Conservation (phyloP, 176 grass and related monocot genomes). For the Cenchrus fungigraminus region DNA sequence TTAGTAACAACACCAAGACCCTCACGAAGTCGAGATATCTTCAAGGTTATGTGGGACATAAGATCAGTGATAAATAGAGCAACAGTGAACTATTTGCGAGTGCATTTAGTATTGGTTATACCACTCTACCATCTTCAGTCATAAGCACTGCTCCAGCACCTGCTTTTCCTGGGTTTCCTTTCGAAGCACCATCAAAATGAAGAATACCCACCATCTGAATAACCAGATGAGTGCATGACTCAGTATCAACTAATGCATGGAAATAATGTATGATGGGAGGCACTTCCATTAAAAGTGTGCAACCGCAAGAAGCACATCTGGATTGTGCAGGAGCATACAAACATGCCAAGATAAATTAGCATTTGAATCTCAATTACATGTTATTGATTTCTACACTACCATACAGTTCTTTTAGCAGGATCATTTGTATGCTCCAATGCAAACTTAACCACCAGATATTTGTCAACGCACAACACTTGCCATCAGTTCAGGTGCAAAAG, state of each 20-base stretch:
- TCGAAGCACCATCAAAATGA: slow-evolving; percentile 89
- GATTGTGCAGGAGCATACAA: not conserved
- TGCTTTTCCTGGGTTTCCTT: slow-evolving; percentile 89
- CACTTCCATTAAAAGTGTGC: not conserved
- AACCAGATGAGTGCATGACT: slow-evolving; percentile 28
- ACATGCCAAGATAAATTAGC: not conserved
- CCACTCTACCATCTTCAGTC: slow-evolving; percentile 76
- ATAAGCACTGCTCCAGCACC: slow-evolving; percentile 84
- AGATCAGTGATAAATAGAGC: slow-evolving; percentile 34
- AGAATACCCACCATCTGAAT: slow-evolving; percentile 67
- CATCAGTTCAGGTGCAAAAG: not conserved
- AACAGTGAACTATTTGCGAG: slow-evolving; percentile 16
- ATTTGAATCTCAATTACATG: not conserved
- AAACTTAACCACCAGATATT: not conserved
- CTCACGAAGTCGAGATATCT: slow-evolving; percentile 79
- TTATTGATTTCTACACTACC: not conserved
- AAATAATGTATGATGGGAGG: not conserved
- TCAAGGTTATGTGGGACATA: slow-evolving; percentile 36
- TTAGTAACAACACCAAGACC: slow-evolving; percentile 78
- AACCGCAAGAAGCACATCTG: not conserved
- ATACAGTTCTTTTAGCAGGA: not conserved
- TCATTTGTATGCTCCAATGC: not conserved
- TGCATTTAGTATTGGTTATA: slow-evolving; percentile 42
- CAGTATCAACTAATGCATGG: slow-evolving; percentile 29
- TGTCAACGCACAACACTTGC: not conserved